phyloP scores from a whole-genome alignment of 306 rosid species.

The Pterocarpus macrocarpus region DNA sequence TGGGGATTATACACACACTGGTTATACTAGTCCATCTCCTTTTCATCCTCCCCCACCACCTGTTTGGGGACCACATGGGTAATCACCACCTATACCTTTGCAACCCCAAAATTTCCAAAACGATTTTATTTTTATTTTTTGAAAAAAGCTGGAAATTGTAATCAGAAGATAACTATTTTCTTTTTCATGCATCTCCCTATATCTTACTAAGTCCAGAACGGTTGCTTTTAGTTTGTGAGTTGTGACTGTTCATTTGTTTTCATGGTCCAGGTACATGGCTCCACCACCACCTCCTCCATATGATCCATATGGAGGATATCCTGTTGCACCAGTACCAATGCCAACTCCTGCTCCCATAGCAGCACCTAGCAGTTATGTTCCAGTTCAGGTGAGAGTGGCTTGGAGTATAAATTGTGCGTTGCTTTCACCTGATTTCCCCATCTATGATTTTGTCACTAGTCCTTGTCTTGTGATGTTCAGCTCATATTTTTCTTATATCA shows the following conservation, averaged over 20 bases:
- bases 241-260: conserved; percentile 37
- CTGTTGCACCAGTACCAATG: conserved; percentile 93
- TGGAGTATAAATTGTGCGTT: neutral
- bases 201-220: neutral
- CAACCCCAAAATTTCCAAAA: neutral
- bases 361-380: conserved; percentile 89
- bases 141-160: neutral
- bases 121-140: neutral
- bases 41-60: conserved; percentile 89
- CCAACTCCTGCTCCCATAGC: conserved; percentile 81
- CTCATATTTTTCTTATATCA: neutral
- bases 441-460: neutral
- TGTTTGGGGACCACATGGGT: conserved; percentile 98
- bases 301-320: conserved; percentile 90
- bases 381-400: conserved; percentile 75
- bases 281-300: conserved; percentile 97
- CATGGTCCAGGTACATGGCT: conserved; percentile 82
- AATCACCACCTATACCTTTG: conserved; percentile 1
- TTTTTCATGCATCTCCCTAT: conserved; percentile 22
- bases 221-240: conserved; percentile 14
- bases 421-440: conserved; percentile 13
- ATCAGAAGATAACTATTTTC: neutral
- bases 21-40: conserved; percentile 82
- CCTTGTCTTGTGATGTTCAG: conserved; percentile 1
- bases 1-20: conserved; percentile 83